A percentile compares a stretch with the other conserved stretches of the same genome.
phyloP scores from a whole-genome alignment of 1,284 basidiomycete genomes.

The Melanopsichium pennsylvanicum region DNA sequence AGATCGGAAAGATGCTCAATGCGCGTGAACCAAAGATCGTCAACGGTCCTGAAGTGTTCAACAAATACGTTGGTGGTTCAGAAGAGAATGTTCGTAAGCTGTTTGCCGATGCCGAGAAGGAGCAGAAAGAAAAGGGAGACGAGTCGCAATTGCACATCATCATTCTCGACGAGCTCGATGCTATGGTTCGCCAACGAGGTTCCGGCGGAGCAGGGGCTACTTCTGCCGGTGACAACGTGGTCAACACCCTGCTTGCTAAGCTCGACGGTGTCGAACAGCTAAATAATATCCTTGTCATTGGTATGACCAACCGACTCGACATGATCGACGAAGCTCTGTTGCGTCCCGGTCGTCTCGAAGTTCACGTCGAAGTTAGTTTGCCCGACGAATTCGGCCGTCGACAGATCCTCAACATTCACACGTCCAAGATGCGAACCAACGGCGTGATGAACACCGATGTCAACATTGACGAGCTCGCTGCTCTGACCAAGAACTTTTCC shows the following conservation, averaged over 20 bases:
- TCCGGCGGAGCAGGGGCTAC: constrained; percentile 73
- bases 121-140: constrained; percentile 99
- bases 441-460: constrained; percentile 90
- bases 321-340: constrained; percentile 99
- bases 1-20: constrained; percentile 99
- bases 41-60: constrained; percentile 96
- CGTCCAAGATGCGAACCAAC: constrained; percentile 89
- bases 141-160: constrained; percentile 98
- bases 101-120: constrained; percentile 96
- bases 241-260: constrained; percentile 98
- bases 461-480: constrained; percentile 82
- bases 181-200: constrained; percentile 95
- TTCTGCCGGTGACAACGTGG: constrained; percentile 96
- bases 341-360: constrained; percentile 96
- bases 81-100: constrained; percentile 99
- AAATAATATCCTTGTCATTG: constrained; percentile 99
- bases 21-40: constrained; percentile 98
- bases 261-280: constrained; percentile 99
- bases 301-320: constrained; percentile 98
- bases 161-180: constrained; percentile 98
- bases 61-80: constrained; percentile 96
- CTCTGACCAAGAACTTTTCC: constrained; percentile 93
- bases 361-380: constrained; percentile 99
- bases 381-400: constrained; percentile 91
- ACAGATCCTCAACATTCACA: constrained; percentile 96